Evolutionary conservation across 1,139 yeast species (phyloP).

Genomic region (Suhomyces anneliseae): DNA sequence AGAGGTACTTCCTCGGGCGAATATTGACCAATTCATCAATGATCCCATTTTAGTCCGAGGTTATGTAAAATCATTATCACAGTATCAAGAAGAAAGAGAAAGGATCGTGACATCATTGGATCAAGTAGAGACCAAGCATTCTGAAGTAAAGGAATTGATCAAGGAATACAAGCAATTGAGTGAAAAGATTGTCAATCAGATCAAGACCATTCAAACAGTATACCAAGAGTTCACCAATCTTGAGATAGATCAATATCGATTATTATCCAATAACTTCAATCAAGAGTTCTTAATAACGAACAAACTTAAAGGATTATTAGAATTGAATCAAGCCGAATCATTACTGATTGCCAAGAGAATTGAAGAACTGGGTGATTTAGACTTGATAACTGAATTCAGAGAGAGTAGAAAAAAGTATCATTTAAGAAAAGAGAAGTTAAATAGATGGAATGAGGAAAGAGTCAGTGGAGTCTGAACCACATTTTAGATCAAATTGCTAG

Average conservation of each 20-base stretch:
- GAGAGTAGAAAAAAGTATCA: conserved; percentile 51
- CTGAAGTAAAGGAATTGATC: conserved; percentile 25
- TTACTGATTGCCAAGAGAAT: conserved; percentile 17
- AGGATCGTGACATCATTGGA: conserved; percentile 20
- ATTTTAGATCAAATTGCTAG: too few species aligned
- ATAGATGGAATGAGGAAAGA: conserved; percentile 66
- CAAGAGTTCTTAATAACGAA: conserved; percentile 28
- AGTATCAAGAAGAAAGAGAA: conserved; percentile 22
- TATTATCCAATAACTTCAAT: conserved; percentile 40
- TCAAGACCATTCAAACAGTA: conserved; percentile 24
- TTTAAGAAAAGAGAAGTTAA: conserved; percentile 55
- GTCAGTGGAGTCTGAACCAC: conserved; percentile 46
- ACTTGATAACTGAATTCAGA: conserved; percentile 34
- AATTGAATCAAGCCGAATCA: conserved; percentile 26
- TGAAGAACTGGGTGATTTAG: conserved; percentile 17
- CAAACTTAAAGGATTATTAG: conserved; percentile 31
- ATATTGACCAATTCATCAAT: conserved; percentile 27
- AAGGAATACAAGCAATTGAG: conserved; percentile 28
- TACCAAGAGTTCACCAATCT: conserved; percentile 36
- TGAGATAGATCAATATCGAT: conserved; percentile 43
- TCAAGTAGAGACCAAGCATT: conserved; percentile 23
- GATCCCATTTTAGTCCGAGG: conserved; percentile 35
- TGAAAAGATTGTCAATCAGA: conserved; percentile 26
- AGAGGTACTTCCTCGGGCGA: conserved; percentile 29
- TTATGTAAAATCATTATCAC: conserved; percentile 26